Evolutionary conservation across 2,329 filamentous ascomycete genomes (phyloP), one percentile per base, ranked within the genome.

Genomic region (Aspergillus chevalieri): DNA sequence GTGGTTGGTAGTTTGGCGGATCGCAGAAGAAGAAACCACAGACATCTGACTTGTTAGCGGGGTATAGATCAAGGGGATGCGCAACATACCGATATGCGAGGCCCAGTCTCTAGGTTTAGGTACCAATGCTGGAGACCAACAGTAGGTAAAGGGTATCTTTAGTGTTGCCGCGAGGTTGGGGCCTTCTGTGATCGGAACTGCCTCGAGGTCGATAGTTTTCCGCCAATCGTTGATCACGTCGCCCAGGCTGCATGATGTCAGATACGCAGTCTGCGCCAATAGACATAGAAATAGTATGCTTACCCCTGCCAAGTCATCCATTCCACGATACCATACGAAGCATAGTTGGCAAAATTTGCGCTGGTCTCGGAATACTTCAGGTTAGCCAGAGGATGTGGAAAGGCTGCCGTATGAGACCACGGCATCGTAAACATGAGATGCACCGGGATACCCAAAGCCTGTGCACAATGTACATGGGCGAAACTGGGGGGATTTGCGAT

Each of bases 401-500:
- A 77, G 1, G 65, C 67, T 30, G 54, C 60, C 2, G 76, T 78
- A 4, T 59, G 63, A 21, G 60, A 71, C 71, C 73, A 80, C 3
- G 77, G 77, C 76, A 79, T 80, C 10, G 69, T 79, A 52, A 77
- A 76, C 54, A 80, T 73, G 53, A 80, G 66, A 53, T 79, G 76
- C 4, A 80, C 55, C 2, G 77, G 77, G 7, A 79, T 69, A 0
- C 68, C 68, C 9, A 80, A 63, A 30, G 70, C 72, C 56, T 80
- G 68, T 0, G 77, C 77, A 56, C 76, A 79, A 51, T 78, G 76
- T 3, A 79, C 67, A 58, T 80, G 77, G 0, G 74, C 76, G 63
- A 78, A 76, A 2, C 70, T 75, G 0, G 76, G 76, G 0, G 78
- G 77, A 44, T 80, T 80, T 1, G 78, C 78, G 47, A 80, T 79